Evolutionary conservation across 1,284 basidiomycete genomes (phyloP), one percentile per base, ranked within the genome.

Genomic region (Cryptococcus hybrid): DNA sequence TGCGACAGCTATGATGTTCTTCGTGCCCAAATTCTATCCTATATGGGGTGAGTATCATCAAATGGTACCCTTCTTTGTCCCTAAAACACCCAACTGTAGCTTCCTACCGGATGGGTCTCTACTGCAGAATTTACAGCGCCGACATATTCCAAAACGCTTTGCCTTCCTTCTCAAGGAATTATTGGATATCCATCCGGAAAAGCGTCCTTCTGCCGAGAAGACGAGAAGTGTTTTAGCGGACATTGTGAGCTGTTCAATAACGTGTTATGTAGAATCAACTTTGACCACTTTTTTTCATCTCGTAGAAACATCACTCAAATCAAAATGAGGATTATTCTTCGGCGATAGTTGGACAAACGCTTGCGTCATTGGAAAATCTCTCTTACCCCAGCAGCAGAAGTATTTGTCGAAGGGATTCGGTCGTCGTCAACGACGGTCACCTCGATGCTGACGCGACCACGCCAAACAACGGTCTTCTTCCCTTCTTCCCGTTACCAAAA

Each of bases 161-260:
- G 78, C 92, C 2, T 77, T 88, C 0, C 75, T 94, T 12, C 77
- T 95, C 12, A 88, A 90, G 61, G 82, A 82, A 49, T 79, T 94
- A 51, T 75, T 92, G 54, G 83, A 86, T 62, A 79, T 86, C 44
- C 77, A 77, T 3, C 85, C 90, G 0, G 71, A 78, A 5, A 72
- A 74, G 11, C 81, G 92, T 49, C 90, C 90, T 5, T 85, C 85
- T 0, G 55, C 15, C 39, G 34, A 30, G 18, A 13, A 37, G 9
- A 43, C n/a, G 8, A 52, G 51, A n/a, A 18, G 8, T 18, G 34
- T 30, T 51, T 18, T 39, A 12, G 34, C 15, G 35, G 24, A 51
- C 51, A 12, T 9, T 39, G 12, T n/a, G 37, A n/a, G 35, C 18
- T 18, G 18, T 18, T 18, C 18, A 18, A 18, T 18, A 18, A 18